Percentiles rank a stretch among this genome's conserved stretches.
phyloP scores from a whole-genome alignment of 345 rosid genomes.

The Gossypium thurberi region DNA sequence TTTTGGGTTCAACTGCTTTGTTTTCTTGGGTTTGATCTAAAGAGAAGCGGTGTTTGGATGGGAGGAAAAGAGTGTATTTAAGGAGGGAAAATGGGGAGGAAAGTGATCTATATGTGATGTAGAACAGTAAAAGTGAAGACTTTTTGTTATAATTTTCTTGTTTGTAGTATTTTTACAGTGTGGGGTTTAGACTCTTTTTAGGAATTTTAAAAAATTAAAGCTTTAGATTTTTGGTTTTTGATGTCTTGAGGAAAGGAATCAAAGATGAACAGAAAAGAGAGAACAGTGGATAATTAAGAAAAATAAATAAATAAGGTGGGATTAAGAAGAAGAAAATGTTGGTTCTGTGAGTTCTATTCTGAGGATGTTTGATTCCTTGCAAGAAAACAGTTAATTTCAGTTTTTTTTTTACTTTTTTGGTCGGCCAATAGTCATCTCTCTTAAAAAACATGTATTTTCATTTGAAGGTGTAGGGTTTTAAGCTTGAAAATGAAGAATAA shows the following conservation, averaged over 20 bases:
- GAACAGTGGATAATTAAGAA: too few relatives aligned
- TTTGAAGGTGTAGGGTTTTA: neutral
- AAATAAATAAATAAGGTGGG: too few relatives aligned
- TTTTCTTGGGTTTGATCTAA: neutral
- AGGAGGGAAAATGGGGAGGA: neutral
- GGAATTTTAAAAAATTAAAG: neutral
- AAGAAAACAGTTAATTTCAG: neutral
- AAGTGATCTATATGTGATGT: neutral
- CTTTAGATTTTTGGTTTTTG: neutral
- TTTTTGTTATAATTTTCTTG: neutral
- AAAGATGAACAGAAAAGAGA: neutral
- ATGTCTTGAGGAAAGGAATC: neutral
- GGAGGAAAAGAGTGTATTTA: neutral
- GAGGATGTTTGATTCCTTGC: neutral
- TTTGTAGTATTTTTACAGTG: neutral
- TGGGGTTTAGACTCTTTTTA: neutral
- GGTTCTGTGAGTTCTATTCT: too few relatives aligned
- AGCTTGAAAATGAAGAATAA: neutral
- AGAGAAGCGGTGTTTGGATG: constrained; percentile 1
- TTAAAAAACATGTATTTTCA: too few relatives aligned
- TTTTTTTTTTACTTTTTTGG: neutral
- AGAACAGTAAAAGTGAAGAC: neutral
- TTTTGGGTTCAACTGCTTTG: neutral
- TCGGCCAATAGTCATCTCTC: too few relatives aligned
- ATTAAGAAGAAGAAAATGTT: too few relatives aligned